Percentiles rank a stretch among this genome's conserved stretches.
Evolutionary conservation across 225 moss, liverwort and hornwort genomes (phyloP).

Genomic region (Physcomitrium patens): DNA sequence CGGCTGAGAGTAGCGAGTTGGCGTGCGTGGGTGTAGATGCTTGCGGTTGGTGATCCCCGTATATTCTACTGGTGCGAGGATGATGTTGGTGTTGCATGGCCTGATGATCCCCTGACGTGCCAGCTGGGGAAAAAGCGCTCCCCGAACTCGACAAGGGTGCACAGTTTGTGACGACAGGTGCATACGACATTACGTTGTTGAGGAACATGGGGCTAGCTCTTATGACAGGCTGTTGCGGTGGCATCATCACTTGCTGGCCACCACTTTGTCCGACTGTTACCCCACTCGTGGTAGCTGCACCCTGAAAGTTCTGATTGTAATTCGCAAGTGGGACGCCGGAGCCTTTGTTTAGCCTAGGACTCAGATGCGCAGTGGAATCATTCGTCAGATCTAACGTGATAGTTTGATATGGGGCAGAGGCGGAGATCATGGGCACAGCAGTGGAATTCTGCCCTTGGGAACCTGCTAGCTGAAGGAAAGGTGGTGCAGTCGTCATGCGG

Average conservation of each 20-base stretch:
- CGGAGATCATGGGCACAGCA: slow-evolving; percentile 48
- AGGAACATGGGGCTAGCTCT: background rate
- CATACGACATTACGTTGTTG: slow-evolving; percentile 16
- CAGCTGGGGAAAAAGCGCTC: background rate
- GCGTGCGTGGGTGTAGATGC: background rate
- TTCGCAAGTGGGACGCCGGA: slow-evolving; percentile 26
- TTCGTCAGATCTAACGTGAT: slow-evolving; percentile 70
- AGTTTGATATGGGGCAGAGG: slow-evolving; percentile 64
- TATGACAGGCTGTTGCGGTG: slow-evolving; percentile 30
- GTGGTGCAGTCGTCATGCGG: slow-evolving; percentile 34
- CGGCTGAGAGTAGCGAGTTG: background rate
- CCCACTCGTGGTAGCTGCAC: background rate
- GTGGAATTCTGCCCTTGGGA: background rate
- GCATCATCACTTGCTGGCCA: slow-evolving; percentile 30
- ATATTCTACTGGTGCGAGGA: background rate
- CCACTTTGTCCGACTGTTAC: background rate
- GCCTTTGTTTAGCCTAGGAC: slow-evolving; percentile 28
- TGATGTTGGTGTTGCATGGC: slow-evolving; percentile 24
- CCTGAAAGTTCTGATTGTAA: slow-evolving; percentile 12
- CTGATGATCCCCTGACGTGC: background rate
- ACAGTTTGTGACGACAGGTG: slow-evolving; percentile 17
- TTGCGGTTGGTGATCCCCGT: background rate
- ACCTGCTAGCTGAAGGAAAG: slow-evolving; percentile 39
- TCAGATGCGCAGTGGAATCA: slow-evolving; percentile 51
- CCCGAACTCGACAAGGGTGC: slow-evolving; percentile 12